Evolutionary conservation across 2,329 filamentous ascomycete species (phyloP), one percentile per base, ranked within the genome.

Genomic region (Triangularia setosa): DNA sequence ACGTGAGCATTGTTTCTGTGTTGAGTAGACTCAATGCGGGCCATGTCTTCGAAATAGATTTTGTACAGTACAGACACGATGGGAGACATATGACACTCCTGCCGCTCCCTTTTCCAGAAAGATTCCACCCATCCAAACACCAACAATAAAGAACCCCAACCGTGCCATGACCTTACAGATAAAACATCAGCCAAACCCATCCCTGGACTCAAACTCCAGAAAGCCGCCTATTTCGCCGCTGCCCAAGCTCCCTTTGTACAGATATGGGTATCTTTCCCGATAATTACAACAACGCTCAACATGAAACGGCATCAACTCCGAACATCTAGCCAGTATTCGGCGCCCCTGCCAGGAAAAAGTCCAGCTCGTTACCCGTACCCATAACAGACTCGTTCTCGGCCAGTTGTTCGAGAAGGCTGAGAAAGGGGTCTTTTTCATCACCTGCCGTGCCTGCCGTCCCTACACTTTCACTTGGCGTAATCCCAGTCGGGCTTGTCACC

Each of bases 401-500:
- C 64, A 95, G 81, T 76, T 95, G 91, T 74, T 95, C 91, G 35
- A 95, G 78, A 52, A 95, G 77, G 66, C 86, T 90, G 48, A 95
- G 76, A 72, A 96, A 95, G 0, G 91, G 91, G 72, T 95, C 92
- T 70, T 91, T 93, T 69, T 94, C 91, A 21, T 88, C 83, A 2
- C 79, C 80, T 2, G 79, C 73, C 0, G 75, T 79, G 1, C 65
- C 67, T 11, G 30, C 58, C 25, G 81, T 82, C 1, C 78, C 81
- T 0, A 80, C 80, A 64, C 81, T 83, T 9, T 79, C 81, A 52
- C 80, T 80, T 62, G 80, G 80, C 72, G 83, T 86, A 67, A 78
- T 78, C 1, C 73, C 79, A 1, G 79, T 82, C 0, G 84, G 83
- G 55, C 80, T 81, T 65, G 76, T 71, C 69, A 21, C 58, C 65